Evolutionary conservation across 2,329 filamentous ascomycete species (phyloP).

Genomic region (Geosmithia morbida): DNA sequence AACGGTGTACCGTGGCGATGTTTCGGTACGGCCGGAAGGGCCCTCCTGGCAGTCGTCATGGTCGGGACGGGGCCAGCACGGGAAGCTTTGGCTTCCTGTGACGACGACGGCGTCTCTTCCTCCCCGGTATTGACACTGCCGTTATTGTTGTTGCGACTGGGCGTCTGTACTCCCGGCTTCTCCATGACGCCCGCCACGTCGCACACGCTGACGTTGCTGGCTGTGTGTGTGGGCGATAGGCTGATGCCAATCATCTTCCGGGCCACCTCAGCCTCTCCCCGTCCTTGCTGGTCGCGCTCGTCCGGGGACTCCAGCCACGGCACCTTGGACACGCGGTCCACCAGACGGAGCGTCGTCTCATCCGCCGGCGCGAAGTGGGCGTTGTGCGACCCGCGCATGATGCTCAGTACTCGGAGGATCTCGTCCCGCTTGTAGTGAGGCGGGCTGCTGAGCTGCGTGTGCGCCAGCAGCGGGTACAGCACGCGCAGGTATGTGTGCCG

Average conservation of each 20-base stretch:
- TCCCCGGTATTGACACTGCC: slow-evolving; percentile 5
- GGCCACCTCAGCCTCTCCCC: slow-evolving; percentile 31
- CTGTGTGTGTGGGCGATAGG: slow-evolving; percentile 47
- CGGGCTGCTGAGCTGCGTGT: slow-evolving; percentile 77
- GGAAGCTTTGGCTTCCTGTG: too few relatives aligned
- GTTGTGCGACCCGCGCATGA: slow-evolving; percentile 51
- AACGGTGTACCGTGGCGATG: slow-evolving; percentile 38
- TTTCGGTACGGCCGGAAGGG: slow-evolving; percentile 38
- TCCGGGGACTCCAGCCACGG: slow-evolving; percentile 42
- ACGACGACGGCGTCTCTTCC: slow-evolving; percentile 6
- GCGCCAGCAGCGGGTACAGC: slow-evolving; percentile 74
- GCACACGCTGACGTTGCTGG: slow-evolving; percentile 60
- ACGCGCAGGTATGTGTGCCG: slow-evolving; percentile 93
- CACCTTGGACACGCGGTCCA: slow-evolving; percentile 60
- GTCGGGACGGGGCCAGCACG: too few relatives aligned
- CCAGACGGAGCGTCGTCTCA: slow-evolving; percentile 64
- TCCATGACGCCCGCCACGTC: slow-evolving; percentile 70
- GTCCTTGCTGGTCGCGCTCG: slow-evolving; percentile 8
- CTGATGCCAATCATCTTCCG: slow-evolving; percentile 57
- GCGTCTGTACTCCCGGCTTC: slow-evolving; percentile 70
- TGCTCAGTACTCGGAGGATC: slow-evolving; percentile 58
- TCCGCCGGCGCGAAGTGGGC: slow-evolving; percentile 70
- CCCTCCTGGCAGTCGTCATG: slow-evolving; percentile 24
- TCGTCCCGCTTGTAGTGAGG: slow-evolving; percentile 89
- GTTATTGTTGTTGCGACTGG: slow-evolving; percentile 41